Percentiles rank a stretch among this genome's conserved stretches.
Conservation (phyloP, 495 filamentous ascomycete species). For the Tuber magnatum region DNA sequence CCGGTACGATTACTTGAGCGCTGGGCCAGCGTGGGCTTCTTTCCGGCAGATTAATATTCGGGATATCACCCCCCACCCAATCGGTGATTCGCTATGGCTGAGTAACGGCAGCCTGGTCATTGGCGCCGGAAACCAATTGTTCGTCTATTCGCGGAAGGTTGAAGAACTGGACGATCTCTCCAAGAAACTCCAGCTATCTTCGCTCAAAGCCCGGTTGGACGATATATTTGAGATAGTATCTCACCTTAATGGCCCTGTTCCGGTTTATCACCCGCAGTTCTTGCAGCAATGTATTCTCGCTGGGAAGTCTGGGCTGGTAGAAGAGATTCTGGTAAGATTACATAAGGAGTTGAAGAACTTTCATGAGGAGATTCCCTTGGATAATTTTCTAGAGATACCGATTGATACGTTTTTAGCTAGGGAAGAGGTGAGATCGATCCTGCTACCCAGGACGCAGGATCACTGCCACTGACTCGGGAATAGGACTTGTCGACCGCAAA, state of each 20-base stretch:
- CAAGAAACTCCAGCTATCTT: constrained; percentile 37
- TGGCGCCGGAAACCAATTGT: constrained; percentile 87
- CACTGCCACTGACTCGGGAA: constrained; percentile 29
- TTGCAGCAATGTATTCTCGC: constrained; percentile 79
- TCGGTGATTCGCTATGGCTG: constrained; percentile 88
- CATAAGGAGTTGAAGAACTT: constrained; percentile 73
- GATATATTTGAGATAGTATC: constrained; percentile 77
- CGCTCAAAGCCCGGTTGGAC: constrained; percentile 43
- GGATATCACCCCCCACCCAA: constrained; percentile 73
- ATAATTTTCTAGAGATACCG: constrained; percentile 68
- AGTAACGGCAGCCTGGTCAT: constrained; percentile 75
- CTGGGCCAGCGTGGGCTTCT: constrained; percentile 81
- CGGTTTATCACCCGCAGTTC: constrained; percentile 90
- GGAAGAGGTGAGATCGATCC: constrained; percentile 44
- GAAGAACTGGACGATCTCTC: constrained; percentile 54
- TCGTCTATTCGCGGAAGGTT: constrained; percentile 70
- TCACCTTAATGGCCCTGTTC: constrained; percentile 76
- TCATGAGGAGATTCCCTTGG: constrained; percentile 71
- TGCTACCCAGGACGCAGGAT: constrained; percentile 24
- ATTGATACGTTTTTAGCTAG: constrained; percentile 57
- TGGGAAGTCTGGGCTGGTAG: constrained; percentile 67
- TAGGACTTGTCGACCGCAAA: constrained; percentile 45
- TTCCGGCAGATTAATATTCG: constrained; percentile 75
- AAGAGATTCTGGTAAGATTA: constrained; percentile 66
- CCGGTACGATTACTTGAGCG: constrained; percentile 86